Evolutionary conservation across 192 early-diverging fungal genomes (phyloP).

Genomic region (Geranomyces michiganensis): DNA sequence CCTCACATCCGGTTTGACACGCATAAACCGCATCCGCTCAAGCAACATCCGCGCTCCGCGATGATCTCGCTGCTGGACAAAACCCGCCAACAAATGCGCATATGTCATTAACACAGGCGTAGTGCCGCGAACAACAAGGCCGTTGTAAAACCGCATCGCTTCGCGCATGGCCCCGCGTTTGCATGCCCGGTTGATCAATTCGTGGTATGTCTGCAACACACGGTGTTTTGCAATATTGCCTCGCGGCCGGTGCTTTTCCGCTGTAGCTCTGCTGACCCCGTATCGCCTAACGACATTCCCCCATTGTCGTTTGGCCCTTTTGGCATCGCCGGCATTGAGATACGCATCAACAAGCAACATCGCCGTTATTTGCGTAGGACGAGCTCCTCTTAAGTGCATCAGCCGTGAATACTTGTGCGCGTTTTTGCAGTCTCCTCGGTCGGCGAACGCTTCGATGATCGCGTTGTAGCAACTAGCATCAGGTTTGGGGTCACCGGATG

Average conservation of each 20-base stretch:
- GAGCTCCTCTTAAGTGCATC: not conserved
- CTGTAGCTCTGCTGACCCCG: not conserved
- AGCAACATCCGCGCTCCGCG: not conserved
- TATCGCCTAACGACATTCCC: not conserved
- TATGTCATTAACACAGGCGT: slow-evolving; percentile 15
- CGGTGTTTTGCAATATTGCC: not conserved
- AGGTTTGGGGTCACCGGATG: not conserved
- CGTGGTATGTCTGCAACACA: not conserved
- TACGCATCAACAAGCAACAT: slow-evolving; percentile 19
- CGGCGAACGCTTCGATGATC: slow-evolving; percentile 15
- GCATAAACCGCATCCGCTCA: slow-evolving; percentile 12
- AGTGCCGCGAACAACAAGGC: slow-evolving; percentile 1
- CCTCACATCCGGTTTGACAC: slow-evolving; percentile 15
- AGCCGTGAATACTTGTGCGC: not conserved
- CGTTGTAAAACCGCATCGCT: slow-evolving; percentile 21
- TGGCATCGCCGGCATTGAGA: slow-evolving; percentile 8
- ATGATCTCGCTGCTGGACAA: not conserved
- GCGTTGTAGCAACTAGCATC: slow-evolving; percentile 18
- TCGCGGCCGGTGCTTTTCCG: not conserved
- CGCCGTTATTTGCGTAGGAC: not conserved
- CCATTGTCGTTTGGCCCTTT: slow-evolving; percentile 16
- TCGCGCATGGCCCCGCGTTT: not conserved
- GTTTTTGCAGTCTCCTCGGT: not conserved
- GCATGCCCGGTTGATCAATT: slow-evolving; percentile 4
- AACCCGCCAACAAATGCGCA: slow-evolving; percentile 12